These are phyloP conservation scores for Cadophora malorum DNA, from an alignment of 2,329 filamentous ascomycete genomes.

Conservation along the genomic window DNA sequence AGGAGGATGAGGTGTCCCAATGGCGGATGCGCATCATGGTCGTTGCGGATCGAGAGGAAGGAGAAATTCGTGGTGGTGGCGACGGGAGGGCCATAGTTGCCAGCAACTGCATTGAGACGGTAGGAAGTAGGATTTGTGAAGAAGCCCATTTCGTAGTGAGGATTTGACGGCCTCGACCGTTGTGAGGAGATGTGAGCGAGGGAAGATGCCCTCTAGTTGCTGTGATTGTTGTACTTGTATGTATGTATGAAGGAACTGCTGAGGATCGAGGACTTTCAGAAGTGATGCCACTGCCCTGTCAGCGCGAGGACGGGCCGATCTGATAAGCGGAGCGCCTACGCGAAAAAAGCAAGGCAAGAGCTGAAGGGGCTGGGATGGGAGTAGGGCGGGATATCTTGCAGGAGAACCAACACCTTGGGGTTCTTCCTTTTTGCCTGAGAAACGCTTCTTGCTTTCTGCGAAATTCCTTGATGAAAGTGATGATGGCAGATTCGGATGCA, in stretches of 20 bases:
- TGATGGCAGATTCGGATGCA: not conserved
- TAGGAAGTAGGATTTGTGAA: constrained; percentile 57
- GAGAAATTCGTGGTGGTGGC: constrained; percentile 36
- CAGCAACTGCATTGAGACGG: constrained; percentile 49
- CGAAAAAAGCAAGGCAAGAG: constrained; percentile 23
- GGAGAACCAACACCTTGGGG: not conserved
- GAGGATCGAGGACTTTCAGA: not conserved
- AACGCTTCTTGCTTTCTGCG: not conserved
- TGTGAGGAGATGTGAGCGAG: constrained; percentile 17
- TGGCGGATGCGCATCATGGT: constrained; percentile 50
- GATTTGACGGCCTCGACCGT: constrained; percentile 36
- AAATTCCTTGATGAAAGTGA: not conserved
- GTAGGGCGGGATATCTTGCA: not conserved
- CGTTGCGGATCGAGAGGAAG: constrained; percentile 33
- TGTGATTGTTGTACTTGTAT: not conserved
- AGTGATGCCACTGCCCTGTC: constrained; percentile 6
- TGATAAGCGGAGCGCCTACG: constrained; percentile 19
- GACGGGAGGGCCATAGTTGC: constrained; percentile 38
- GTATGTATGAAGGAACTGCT: not conserved
- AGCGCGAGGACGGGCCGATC: not conserved
- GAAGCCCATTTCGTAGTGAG: constrained; percentile 46
- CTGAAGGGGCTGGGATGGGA: constrained; percentile 2
- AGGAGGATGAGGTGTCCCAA: constrained; percentile 49
- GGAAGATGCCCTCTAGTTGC: constrained; percentile 10
- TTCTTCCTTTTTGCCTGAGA: constrained; percentile 8